A percentile compares a stretch with the other conserved stretches of the same genome.
These are phyloP conservation scores for Heterobasidion occidentale DNA, from an alignment of 1,284 basidiomycete species.

Conservation along the genomic window DNA sequence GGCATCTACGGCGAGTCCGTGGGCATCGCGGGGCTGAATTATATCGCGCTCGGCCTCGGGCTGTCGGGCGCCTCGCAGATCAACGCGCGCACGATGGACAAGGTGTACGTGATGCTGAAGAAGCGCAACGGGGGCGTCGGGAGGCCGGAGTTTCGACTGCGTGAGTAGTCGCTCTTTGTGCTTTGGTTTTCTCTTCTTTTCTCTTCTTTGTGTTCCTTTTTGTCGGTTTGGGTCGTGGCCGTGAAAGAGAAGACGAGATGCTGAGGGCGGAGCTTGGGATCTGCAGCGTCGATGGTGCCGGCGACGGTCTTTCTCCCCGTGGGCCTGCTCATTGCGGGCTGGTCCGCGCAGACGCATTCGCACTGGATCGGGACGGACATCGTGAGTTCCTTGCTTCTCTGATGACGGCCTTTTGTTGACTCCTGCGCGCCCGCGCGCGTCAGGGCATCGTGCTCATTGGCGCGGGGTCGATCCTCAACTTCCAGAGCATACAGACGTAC, in stretches of 20 bases:
- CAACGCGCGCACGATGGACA: constrained; percentile 44
- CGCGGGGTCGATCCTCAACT: constrained; percentile 44
- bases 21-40: constrained; percentile 46
- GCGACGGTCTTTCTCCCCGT: constrained; percentile 46
- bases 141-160: constrained; percentile 42
- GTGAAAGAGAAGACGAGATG: no score
- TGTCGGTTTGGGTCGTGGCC: background rate
- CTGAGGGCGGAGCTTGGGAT: background rate
- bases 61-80: constrained; percentile 39
- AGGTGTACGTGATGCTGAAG: constrained; percentile 38
- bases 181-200: background rate
- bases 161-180: constrained; percentile 11
- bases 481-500: constrained; percentile 56
- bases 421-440: no score
- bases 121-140: constrained; percentile 36
- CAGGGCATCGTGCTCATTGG: constrained; percentile 53
- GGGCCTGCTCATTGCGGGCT: constrained; percentile 60
- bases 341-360: constrained; percentile 45
- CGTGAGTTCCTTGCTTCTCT: constrained; percentile 26
- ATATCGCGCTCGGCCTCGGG: constrained; percentile 48
- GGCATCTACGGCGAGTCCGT: constrained; percentile 34
- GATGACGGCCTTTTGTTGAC: no score
- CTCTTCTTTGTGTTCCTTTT: background rate
- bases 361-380: constrained; percentile 68
- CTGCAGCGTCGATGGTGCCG: constrained; percentile 49